phyloP scores from a whole-genome alignment of 2,329 filamentous ascomycete genomes.

The Stagonosporopsis vannaccii region DNA sequence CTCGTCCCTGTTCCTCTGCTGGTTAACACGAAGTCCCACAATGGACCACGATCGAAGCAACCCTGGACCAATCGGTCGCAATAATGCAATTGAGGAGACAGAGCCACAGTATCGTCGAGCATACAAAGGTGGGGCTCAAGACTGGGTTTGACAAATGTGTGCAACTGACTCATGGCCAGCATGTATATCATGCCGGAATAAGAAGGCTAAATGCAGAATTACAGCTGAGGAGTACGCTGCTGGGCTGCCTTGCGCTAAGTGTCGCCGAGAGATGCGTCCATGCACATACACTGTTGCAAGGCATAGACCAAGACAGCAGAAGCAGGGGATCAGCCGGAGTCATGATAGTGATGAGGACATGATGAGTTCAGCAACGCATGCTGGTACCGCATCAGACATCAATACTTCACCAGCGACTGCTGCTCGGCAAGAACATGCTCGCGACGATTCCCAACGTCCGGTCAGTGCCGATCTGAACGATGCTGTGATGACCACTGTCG shows the following conservation, averaged over 20 bases:
- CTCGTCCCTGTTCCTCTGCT: neutral
- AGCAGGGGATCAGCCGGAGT: neutral
- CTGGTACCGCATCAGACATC: neutral
- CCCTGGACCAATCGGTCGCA: constrained; percentile 1
- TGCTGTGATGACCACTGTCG: neutral
- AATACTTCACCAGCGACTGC: neutral
- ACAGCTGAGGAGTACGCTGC: constrained; percentile 1
- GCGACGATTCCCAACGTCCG: neutral
- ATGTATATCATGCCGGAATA: neutral
- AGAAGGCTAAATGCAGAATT: neutral
- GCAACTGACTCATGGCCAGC: neutral
- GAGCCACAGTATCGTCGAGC: neutral
- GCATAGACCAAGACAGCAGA: constrained; percentile 4
- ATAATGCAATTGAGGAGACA: neutral
- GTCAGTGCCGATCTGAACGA: neutral
- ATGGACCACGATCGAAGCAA: constrained; percentile 1
- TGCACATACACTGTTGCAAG: constrained; percentile 2
- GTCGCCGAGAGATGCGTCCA: constrained; percentile 2
- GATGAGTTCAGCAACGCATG: neutral
- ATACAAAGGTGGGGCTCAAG: neutral
- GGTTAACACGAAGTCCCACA: neutral
- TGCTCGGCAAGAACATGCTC: neutral
- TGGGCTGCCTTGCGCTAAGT: constrained; percentile 1
- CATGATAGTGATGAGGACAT: neutral
- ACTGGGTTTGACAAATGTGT: too few species aligned